Evolutionary conservation across 179 eudicot species (phyloP), one percentile per base, ranked within the genome.

Genomic region (Beta macrorhiza): DNA sequence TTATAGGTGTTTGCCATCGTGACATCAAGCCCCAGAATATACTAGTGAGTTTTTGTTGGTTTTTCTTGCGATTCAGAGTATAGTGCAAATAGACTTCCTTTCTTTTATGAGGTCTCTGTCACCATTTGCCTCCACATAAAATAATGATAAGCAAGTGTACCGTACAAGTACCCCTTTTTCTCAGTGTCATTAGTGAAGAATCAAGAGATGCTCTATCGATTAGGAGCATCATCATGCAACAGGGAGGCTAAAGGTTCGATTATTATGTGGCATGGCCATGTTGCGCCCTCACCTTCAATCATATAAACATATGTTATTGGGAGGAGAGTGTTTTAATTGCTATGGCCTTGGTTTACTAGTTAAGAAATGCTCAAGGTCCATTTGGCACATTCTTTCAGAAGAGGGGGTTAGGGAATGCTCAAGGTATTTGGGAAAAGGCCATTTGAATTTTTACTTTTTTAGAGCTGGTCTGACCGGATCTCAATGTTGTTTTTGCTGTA

Each of bases 11-110:
- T 52, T 93, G 97, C 77, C 98, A 94, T 81, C 96, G 98, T 78
- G 98, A 94, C 83, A 94, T 94, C 85, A 94, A 94, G 85, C 98
- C 98, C 20, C 98, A 93, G 79, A 93, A 93, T 83, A 81, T 93
- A 72, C 88, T 93, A 88, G 98, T 93, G 81, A 87, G 91, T 65
- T 78, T 75, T 81, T 58, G 22, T 82, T 55, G 42, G 32, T 13
- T 51, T 79, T 52, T 55, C 70, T 8, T 15, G 9, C 52, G 20
- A 56, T 56, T 76, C 22, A 58, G 17, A 20, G 71, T 42, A 49
- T 81, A 29, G 53, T 71, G 62, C 22, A 68, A 25, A 5, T 51
- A 32, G 32, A 45, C 15, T 49, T 42, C 37, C 56, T 25, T 12
- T 61, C 22, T 22, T 37, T 17, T 16, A 15, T 25, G 11, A 14